These are phyloP conservation scores for Aspergillus pseudoterreus DNA, from an alignment of 2,329 filamentous ascomycete species.

Conservation along the genomic window DNA sequence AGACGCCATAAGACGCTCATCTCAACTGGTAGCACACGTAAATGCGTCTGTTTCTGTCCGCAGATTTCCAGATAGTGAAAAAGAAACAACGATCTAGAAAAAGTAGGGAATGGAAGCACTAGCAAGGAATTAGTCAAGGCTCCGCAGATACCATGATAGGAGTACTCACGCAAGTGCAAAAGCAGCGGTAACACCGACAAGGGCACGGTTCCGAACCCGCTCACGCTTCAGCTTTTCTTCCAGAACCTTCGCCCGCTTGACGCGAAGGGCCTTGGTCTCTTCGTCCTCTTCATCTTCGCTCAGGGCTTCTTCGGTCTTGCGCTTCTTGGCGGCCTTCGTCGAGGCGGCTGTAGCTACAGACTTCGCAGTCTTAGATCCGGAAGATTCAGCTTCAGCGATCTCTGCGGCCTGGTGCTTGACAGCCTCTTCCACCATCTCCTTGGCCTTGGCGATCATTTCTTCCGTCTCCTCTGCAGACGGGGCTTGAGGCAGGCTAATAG, in stretches of 20 bases:
- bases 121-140: conserved; percentile 19
- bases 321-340: conserved; percentile 54
- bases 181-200: conserved; percentile 81
- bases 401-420: conserved; percentile 46
- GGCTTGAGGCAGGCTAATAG: conserved; percentile 62
- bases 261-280: conserved; percentile 43
- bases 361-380: conserved; percentile 19
- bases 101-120: conserved; percentile 49
- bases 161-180: conserved; percentile 81
- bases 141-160: conserved; percentile 16
- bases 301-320: conserved; percentile 71
- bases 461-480: conserved; percentile 73
- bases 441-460: conserved; percentile 80
- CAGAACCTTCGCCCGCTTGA: conserved; percentile 67
- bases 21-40: background rate
- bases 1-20: background rate
- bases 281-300: conserved; percentile 48
- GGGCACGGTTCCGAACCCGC: conserved; percentile 77
- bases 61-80: background rate
- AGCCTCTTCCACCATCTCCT: conserved; percentile 78
- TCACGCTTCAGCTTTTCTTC: conserved; percentile 80
- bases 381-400: conserved; percentile 31
- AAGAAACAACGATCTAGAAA: conserved; percentile 28
- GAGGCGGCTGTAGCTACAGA: background rate
- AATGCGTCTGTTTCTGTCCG: background rate